These are phyloP conservation scores for Fomitopsis schrenkii DNA, from an alignment of 1,284 basidiomycete species.

Conservation along the genomic window DNA sequence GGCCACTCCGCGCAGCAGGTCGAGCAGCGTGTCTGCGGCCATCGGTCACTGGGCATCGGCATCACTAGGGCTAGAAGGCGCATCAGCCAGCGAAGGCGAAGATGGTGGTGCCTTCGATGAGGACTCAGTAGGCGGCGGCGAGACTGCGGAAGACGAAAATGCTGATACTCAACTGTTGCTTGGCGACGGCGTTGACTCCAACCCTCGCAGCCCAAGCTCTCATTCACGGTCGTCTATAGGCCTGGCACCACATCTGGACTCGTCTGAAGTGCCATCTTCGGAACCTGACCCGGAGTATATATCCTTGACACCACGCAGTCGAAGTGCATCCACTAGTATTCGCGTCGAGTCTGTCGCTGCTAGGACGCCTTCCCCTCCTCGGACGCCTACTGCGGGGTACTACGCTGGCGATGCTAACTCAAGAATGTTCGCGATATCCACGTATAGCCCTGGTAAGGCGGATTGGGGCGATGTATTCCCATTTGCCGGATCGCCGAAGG, in stretches of 20 bases:
- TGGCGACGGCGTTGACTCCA: not conserved
- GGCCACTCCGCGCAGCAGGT: slow-evolving; percentile 45
- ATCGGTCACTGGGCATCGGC: slow-evolving; percentile 29
- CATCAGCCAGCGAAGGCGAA: slow-evolving; percentile 18
- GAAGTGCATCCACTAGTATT: not conserved
- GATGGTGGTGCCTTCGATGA: slow-evolving; percentile 11
- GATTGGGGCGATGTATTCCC: not conserved
- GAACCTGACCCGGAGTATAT: not conserved
- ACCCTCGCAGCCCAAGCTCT: not conserved
- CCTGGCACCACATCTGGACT: not conserved
- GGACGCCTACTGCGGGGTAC: not conserved
- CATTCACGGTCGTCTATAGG: not conserved
- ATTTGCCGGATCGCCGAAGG: not conserved
- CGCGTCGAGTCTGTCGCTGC: not conserved
- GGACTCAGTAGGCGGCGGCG: not conserved
- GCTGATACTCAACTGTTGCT: slow-evolving; percentile 7
- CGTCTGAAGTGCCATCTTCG: not conserved
- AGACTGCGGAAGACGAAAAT: slow-evolving; percentile 15
- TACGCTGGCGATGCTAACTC: not conserved
- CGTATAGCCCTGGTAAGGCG: not conserved
- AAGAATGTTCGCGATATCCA: not conserved
- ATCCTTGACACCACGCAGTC: not conserved
- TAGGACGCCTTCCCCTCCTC: not conserved
- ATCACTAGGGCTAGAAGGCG: slow-evolving; percentile 15
- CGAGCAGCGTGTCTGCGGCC: slow-evolving; percentile 44